Percentiles rank a stretch among this genome's conserved stretches.
Evolutionary conservation across 306 rosid genomes (phyloP).

Genomic region (Sindora glabra): DNA sequence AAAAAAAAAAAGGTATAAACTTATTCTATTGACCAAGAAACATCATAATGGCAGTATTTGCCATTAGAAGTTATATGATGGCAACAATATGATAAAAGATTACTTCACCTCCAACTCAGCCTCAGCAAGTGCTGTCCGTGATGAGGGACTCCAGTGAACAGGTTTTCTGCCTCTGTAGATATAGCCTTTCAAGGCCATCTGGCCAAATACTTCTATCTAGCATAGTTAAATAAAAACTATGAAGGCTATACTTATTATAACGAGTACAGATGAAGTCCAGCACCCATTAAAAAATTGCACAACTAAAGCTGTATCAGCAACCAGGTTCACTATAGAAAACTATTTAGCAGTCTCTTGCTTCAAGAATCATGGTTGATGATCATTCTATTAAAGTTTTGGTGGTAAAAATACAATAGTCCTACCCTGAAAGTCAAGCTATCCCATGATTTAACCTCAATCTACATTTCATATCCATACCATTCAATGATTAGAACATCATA

Average conservation of each 20-base stretch:
- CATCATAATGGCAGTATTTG: background rate
- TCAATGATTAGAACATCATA: constrained; percentile 7
- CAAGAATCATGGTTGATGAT: constrained; percentile 1
- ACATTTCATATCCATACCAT: background rate
- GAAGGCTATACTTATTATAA: background rate
- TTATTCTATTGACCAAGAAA: background rate
- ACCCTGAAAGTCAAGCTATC: background rate
- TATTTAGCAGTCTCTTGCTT: background rate
- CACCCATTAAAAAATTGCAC: background rate
- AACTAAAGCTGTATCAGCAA: constrained; percentile 3
- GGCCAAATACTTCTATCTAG: constrained; percentile 97
- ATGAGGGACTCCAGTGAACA: constrained; percentile 99
- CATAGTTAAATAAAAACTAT: constrained; percentile 18
- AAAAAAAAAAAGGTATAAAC: background rate
- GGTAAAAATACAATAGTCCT: constrained; percentile 2
- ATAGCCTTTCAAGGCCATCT: constrained; percentile 87
- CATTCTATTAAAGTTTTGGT: background rate
- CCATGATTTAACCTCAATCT: background rate
- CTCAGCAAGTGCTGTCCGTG: constrained; percentile 98
- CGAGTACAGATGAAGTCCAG: background rate
- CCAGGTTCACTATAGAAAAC: background rate
- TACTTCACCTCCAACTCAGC: constrained; percentile 89
- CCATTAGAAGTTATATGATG: constrained; percentile 3
- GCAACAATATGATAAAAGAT: background rate
- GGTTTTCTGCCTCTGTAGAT: constrained; percentile 97